Percentiles rank a stretch among this genome's conserved stretches.
These are phyloP conservation scores for Rhodotorula babjevae DNA, from an alignment of 768 basidiomycete species.

Conservation along the genomic window DNA sequence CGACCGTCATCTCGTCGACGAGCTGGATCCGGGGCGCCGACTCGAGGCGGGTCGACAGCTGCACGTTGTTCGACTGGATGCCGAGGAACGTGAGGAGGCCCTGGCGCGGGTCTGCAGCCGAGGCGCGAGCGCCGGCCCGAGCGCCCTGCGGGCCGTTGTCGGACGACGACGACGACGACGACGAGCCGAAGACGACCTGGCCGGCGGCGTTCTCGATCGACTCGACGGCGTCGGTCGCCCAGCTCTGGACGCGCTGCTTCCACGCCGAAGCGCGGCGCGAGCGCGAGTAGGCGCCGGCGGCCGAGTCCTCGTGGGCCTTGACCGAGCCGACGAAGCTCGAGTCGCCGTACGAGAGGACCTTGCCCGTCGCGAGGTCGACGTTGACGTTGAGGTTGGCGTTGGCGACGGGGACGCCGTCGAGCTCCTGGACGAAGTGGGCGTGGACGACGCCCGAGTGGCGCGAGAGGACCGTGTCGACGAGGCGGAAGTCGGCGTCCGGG, in stretches of 20 bases:
- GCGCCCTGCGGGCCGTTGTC: conserved; percentile 42
- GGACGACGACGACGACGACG: neutral
- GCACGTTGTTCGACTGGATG: conserved; percentile 19
- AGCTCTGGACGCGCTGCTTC: conserved; percentile 17
- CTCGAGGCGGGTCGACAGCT: conserved; percentile 13
- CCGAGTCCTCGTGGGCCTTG: neutral
- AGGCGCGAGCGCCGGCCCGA: neutral
- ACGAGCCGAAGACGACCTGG: conserved; percentile 25
- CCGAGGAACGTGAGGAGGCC: conserved; percentile 38
- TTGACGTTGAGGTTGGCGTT: conserved; percentile 80
- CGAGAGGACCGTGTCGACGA: conserved; percentile 84
- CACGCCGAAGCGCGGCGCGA: conserved; percentile 6
- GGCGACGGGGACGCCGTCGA: conserved; percentile 75
- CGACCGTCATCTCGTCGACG: conserved; percentile 52
- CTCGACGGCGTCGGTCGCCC: conserved; percentile 12
- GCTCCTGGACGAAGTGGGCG: conserved; percentile 75
- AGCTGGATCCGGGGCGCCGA: conserved; percentile 40
- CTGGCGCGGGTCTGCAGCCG: conserved; percentile 33
- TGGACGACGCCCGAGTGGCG: conserved; percentile 78
- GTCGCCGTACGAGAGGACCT: conserved; percentile 78
- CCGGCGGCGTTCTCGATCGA: neutral
- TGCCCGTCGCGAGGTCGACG: conserved; percentile 79
- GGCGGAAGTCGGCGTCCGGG: conserved; percentile 41
- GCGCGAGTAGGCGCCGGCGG: neutral
- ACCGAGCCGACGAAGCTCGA: conserved; percentile 52